Evolutionary conservation across 2,329 filamentous ascomycete species (phyloP).

Genomic region (Thermoascus crustaceus): DNA sequence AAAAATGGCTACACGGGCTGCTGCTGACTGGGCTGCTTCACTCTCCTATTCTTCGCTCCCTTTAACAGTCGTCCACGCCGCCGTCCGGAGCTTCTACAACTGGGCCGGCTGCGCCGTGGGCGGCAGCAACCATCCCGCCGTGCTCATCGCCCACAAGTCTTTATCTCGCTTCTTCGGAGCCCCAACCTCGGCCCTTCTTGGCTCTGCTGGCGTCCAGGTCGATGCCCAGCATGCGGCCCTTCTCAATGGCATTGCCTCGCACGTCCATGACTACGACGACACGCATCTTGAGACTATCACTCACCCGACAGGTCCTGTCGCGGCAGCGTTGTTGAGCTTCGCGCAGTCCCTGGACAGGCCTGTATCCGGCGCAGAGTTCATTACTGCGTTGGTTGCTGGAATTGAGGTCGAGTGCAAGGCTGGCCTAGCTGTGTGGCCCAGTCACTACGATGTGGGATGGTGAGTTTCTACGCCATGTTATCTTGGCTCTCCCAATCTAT

Average conservation of each 20-base stretch:
- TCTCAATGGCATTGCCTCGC: slow-evolving; percentile 48
- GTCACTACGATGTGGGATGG: slow-evolving; percentile 50
- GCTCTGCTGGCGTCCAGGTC: slow-evolving; percentile 14
- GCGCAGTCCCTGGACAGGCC: slow-evolving; percentile 32
- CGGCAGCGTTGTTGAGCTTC: slow-evolving; percentile 38
- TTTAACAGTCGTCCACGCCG: slow-evolving; percentile 39
- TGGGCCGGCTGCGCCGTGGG: slow-evolving; percentile 48
- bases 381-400: slow-evolving; percentile 45
- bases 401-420: slow-evolving; percentile 48
- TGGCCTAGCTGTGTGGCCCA: slow-evolving; percentile 45
- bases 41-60: too few relatives aligned
- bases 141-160: slow-evolving; percentile 28
- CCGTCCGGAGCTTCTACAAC: slow-evolving; percentile 45
- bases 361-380: slow-evolving; percentile 40
- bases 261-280: slow-evolving; percentile 51
- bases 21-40: too few relatives aligned
- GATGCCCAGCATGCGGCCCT: slow-evolving; percentile 46
- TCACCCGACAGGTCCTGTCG: slow-evolving; percentile 46
- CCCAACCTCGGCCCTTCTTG: slow-evolving; percentile 30
- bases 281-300: slow-evolving; percentile 50
- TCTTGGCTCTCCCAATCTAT: background rate
- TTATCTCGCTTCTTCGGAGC: slow-evolving; percentile 31
- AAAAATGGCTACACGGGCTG: too few relatives aligned
- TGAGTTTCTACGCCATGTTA: slow-evolving; percentile 2
- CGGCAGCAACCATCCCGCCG: slow-evolving; percentile 41